A percentile compares a stretch with the other conserved stretches of the same genome.
phyloP scores from a whole-genome alignment of 2,329 filamentous ascomycete species.

The Talaromyces amestolkiae region DNA sequence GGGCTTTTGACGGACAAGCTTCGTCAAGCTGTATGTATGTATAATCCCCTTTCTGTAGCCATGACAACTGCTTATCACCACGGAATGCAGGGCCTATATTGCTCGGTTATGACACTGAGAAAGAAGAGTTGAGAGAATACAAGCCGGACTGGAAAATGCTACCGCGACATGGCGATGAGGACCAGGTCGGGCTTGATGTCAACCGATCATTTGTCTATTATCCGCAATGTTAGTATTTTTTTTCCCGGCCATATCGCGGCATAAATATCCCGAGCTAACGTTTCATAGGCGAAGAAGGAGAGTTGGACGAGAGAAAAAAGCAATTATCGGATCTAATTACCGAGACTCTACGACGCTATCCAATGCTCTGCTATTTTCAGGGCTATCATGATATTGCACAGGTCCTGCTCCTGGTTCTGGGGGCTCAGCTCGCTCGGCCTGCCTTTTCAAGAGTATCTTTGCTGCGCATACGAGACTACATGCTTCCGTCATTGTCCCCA shows the following conservation, averaged over 20 bases:
- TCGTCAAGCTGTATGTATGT: conserved; percentile 75
- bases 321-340: conserved; percentile 79
- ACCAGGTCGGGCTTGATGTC: conserved; percentile 88
- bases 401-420: conserved; percentile 84
- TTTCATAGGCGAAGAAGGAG: conserved; percentile 62
- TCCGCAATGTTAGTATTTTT: conserved; percentile 65
- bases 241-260: conserved; percentile 22
- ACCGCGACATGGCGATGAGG: conserved; percentile 77
- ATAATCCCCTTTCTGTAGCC: not conserved
- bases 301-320: conserved; percentile 68
- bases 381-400: conserved; percentile 98
- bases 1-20: conserved; percentile 67
- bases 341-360: conserved; percentile 73
- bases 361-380: conserved; percentile 92
- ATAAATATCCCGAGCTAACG: not conserved
- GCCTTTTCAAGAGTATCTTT: conserved; percentile 79
- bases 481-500: conserved; percentile 82
- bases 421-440: conserved; percentile 56
- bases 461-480: conserved; percentile 92
- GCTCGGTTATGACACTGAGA: conserved; percentile 39
- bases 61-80: conserved; percentile 20
- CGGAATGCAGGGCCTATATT: conserved; percentile 46
- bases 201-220: conserved; percentile 98
- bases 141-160: conserved; percentile 58
- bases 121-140: conserved; percentile 18